Conservation (phyloP, 306 rosid genomes). For the Alnus rubra region DNA sequence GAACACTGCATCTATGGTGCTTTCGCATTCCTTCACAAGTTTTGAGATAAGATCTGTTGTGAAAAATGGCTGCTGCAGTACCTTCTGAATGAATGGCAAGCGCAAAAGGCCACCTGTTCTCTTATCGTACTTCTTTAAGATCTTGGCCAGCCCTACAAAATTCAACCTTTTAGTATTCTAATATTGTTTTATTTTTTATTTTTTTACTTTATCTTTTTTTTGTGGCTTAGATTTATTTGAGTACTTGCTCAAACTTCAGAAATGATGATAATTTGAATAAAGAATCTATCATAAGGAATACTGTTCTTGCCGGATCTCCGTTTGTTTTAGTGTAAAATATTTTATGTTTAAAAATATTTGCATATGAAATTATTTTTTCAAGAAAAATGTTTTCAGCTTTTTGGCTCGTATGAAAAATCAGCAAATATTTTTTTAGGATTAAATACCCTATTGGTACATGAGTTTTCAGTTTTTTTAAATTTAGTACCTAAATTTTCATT, state of each 20-base stretch:
- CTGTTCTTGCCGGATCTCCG: neutral
- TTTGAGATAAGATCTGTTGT: constrained; percentile 76
- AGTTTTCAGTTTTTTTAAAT: too few species aligned
- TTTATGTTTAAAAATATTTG: too few species aligned
- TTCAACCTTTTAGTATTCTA: neutral
- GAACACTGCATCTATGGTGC: constrained; percentile 66
- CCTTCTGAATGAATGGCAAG: constrained; percentile 75
- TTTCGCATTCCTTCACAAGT: constrained; percentile 81
- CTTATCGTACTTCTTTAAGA: constrained; percentile 90
- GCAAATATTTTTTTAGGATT: too few species aligned
- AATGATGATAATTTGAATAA: neutral
- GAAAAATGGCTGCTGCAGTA: constrained; percentile 74
- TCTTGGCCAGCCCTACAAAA: constrained; percentile 73
- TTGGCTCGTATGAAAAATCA: too few species aligned
- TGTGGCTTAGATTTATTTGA: neutral
- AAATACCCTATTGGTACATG: too few species aligned
- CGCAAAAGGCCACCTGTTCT: constrained; percentile 71
- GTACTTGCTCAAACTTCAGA: neutral
- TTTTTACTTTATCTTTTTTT: neutral
- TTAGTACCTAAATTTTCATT: too few species aligned
- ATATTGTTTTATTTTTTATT: too few species aligned
- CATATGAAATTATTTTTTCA: too few species aligned
- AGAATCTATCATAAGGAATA: neutral
- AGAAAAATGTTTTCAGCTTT: too few species aligned
- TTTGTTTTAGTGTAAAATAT: too few species aligned